These are phyloP conservation scores for Mucor piriformis DNA, from an alignment of 371 early-diverging fungal species.

Conservation along the genomic window DNA sequence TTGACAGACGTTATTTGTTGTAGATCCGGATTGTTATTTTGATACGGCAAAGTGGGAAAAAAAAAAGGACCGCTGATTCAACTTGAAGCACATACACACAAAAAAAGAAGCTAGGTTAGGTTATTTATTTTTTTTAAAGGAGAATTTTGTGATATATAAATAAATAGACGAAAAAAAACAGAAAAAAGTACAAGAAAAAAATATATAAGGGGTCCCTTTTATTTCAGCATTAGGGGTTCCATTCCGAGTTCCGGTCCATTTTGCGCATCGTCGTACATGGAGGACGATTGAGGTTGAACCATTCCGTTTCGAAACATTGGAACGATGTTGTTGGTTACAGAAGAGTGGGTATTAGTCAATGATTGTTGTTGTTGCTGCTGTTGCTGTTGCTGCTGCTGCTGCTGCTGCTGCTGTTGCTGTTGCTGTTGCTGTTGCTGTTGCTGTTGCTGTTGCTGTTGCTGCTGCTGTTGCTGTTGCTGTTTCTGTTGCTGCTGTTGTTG, in stretches of 20 bases:
- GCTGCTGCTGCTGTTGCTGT: too few species aligned
- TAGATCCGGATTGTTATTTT: too few species aligned
- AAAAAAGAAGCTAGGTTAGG: too few species aligned
- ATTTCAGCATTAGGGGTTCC: constrained; percentile 38
- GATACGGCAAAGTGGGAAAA: too few species aligned
- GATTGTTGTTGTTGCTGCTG: constrained; percentile 28
- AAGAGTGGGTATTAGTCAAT: constrained; percentile 30
- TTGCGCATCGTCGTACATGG: constrained; percentile 29
- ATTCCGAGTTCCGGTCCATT: constrained; percentile 29
- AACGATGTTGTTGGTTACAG: constrained; percentile 7
- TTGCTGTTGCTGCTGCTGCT: too few species aligned
- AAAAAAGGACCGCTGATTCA: too few species aligned
- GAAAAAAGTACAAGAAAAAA: neutral
- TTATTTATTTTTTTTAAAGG: too few species aligned
- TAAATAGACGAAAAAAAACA: neutral
- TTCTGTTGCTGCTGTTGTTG: neutral
- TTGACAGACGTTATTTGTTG: too few species aligned
- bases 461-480: constrained; percentile 10
- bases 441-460: neutral
- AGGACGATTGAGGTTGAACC: constrained; percentile 27
- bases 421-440: too few species aligned
- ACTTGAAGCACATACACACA: too few species aligned
- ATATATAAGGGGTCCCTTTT: constrained; percentile 4
- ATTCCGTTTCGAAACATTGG: constrained; percentile 30
- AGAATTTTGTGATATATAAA: too few species aligned